A percentile compares a stretch with the other conserved stretches of the same genome.
Evolutionary conservation across 768 basidiomycete species (phyloP).

Genomic region (Kwoniella botswanensis): DNA sequence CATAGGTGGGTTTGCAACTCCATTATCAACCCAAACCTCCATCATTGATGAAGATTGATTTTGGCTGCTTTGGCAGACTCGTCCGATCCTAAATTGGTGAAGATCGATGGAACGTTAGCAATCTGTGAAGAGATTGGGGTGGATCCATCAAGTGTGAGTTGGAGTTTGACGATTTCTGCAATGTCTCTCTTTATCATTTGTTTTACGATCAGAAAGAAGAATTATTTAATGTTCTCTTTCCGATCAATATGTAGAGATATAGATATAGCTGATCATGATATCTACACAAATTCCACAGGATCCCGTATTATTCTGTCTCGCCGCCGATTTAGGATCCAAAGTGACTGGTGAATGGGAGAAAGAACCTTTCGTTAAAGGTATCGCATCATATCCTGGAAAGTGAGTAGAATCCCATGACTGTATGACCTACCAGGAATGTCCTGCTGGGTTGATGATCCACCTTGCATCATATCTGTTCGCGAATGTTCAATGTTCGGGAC

Average conservation of each 20-base stretch:
- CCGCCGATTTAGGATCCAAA: slow-evolving; percentile 56
- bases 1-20: slow-evolving; percentile 46
- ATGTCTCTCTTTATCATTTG: not conserved
- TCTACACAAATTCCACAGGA: slow-evolving; percentile 38
- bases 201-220: too few relatives aligned
- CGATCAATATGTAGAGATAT: not conserved
- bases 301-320: slow-evolving; percentile 57
- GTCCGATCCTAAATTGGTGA: slow-evolving; percentile 50
- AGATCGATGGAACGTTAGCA: slow-evolving; percentile 56
- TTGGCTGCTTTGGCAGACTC: slow-evolving; percentile 27
- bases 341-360: slow-evolving; percentile 55
- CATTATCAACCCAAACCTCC: too few relatives aligned
- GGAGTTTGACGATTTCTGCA: not conserved
- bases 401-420: not conserved
- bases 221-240: not conserved
- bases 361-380: slow-evolving; percentile 48
- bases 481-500: not conserved
- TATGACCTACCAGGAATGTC: not conserved
- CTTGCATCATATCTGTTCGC: too few relatives aligned
- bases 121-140: slow-evolving; percentile 55
- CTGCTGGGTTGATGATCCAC: too few relatives aligned
- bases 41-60: too few relatives aligned
- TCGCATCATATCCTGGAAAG: slow-evolving; percentile 25
- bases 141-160: slow-evolving; percentile 50
- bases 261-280: slow-evolving; percentile 2